Evolutionary conservation across 1,139 yeast species (phyloP).

Genomic region (Candida neerlandica): DNA sequence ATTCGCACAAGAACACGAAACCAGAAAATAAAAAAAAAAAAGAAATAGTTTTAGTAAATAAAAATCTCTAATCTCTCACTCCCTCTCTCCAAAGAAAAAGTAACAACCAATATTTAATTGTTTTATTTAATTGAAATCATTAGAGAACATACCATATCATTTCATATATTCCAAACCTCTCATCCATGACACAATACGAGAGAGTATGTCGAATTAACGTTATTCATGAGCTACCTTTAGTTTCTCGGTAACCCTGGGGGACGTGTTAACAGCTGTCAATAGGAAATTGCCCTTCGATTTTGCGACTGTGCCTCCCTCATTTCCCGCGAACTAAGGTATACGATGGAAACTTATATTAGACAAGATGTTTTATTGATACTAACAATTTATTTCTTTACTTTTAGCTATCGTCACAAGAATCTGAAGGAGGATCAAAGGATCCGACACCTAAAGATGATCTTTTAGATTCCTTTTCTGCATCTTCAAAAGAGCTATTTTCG

Average conservation of each 20-base stretch:
- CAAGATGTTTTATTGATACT: neutral
- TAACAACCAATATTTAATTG: neutral
- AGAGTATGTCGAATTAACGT: conserved; percentile 2
- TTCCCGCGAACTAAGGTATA: neutral
- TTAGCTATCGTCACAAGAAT: conserved; percentile 2
- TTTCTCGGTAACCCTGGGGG: neutral
- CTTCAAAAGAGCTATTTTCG: conserved; percentile 4
- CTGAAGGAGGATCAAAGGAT: conserved; percentile 1
- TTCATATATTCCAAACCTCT: neutral
- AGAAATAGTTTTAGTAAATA: neutral
- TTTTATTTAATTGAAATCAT: no score
- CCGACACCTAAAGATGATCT: neutral
- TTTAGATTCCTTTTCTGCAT: conserved; percentile 2
- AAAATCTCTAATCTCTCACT: neutral
- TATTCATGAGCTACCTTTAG: neutral
- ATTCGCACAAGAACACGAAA: neutral
- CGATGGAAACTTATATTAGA: neutral
- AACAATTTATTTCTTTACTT: neutral
- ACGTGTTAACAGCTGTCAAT: neutral
- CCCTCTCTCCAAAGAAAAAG: neutral
- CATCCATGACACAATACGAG: conserved; percentile 1
- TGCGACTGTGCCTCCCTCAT: neutral
- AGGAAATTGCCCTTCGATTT: neutral
- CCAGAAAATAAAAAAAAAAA: neutral
- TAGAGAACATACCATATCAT: no score